Conservation (phyloP, 306 rosid species). For the Glycine soja region DNA sequence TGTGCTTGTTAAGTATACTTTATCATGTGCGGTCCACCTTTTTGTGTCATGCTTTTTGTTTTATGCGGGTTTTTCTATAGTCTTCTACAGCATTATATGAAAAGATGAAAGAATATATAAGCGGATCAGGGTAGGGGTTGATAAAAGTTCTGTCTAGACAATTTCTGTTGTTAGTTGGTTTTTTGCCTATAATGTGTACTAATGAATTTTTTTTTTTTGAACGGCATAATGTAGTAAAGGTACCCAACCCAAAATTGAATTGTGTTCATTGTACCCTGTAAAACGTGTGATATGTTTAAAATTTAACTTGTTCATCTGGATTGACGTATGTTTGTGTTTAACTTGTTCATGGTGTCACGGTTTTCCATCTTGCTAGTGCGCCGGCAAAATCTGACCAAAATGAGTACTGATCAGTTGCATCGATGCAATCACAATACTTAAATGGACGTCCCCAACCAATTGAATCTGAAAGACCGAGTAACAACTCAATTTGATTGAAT, state of each 20-base stretch:
- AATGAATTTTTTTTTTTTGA: neutral
- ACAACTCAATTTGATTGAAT: too few species aligned
- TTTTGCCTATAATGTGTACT: constrained; percentile 30
- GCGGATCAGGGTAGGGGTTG: constrained; percentile 41
- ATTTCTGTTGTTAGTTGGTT: constrained; percentile 29
- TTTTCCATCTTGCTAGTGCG: neutral
- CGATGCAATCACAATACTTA: too few species aligned
- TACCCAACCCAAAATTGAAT: constrained; percentile 35
- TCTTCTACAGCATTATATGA: constrained; percentile 37
- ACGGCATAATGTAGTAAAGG: neutral
- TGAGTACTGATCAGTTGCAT: too few species aligned
- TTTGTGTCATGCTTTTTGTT: constrained; percentile 31
- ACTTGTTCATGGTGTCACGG: neutral
- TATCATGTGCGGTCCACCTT: constrained; percentile 14
- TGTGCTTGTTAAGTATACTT: constrained; percentile 52
- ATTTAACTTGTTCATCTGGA: constrained; percentile 31
- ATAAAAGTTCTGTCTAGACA: constrained; percentile 3
- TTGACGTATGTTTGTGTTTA: neutral
- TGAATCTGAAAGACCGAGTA: too few species aligned
- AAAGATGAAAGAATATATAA: constrained; percentile 39
- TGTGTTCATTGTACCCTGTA: constrained; percentile 30
- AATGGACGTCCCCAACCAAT: too few species aligned
- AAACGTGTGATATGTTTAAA: constrained; percentile 29
- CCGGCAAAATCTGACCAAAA: too few species aligned
- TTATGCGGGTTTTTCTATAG: constrained; percentile 26